Percentiles rank a stretch among this genome's conserved stretches.
Conservation (phyloP, 176 grass and related monocot species). For the Ensete ventricosum region DNA sequence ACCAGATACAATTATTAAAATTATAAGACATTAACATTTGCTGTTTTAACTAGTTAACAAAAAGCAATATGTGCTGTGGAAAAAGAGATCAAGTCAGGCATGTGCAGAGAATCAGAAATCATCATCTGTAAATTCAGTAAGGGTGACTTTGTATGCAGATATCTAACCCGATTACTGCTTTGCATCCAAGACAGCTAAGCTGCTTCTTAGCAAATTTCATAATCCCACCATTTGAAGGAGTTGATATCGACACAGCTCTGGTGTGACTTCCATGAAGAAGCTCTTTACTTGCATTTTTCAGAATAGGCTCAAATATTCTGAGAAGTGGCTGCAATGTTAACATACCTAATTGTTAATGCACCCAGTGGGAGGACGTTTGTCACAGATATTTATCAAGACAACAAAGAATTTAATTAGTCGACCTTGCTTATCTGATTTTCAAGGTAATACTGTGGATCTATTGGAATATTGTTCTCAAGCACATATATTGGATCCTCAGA, state of each 20-base stretch:
- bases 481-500: conserved; percentile 99
- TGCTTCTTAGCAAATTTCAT: conserved; percentile 98
- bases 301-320: conserved; percentile 95
- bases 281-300: conserved; percentile 93
- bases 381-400: neutral
- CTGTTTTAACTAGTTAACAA: too few species aligned
- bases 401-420: conserved; percentile 12
- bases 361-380: neutral
- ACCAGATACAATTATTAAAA: too few species aligned
- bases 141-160: neutral
- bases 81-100: conserved; percentile 13
- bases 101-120: too few species aligned
- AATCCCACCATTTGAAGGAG: conserved; percentile 93
- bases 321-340: conserved; percentile 56
- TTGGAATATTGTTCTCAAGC: conserved; percentile 92
- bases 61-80: neutral
- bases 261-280: conserved; percentile 98
- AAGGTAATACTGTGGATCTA: conserved; percentile 96
- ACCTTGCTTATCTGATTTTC: conserved; percentile 99
- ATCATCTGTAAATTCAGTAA: neutral
- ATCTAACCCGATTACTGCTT: conserved; percentile 81
- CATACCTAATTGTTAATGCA: conserved; percentile 4
- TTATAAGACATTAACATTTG: too few species aligned
- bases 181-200: conserved; percentile 90
- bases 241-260: conserved; percentile 88